Conservation (phyloP, 108 stramenopile genomes). For the Nannochloropsis oceanica region DNA sequence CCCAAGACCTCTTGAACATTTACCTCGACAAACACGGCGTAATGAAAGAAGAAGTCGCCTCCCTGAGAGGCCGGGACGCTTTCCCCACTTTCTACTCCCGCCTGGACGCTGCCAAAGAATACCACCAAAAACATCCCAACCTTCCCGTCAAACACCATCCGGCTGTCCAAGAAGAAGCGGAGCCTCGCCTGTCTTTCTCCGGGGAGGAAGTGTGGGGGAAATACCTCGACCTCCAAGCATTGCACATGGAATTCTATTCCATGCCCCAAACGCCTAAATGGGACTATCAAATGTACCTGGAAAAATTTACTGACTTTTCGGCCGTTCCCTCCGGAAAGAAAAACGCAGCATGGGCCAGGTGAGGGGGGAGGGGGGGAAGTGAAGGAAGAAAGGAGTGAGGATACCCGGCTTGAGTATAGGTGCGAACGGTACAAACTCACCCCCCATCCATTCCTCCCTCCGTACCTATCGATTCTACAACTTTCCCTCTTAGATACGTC, state of each 20-base stretch:
- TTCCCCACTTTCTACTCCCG: constrained; percentile 1
- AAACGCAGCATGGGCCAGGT: background rate
- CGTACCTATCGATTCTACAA: too few relatives aligned
- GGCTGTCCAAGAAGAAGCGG: background rate
- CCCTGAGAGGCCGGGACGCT: background rate
- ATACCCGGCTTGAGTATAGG: too few relatives aligned
- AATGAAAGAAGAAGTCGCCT: background rate
- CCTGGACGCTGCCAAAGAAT: constrained; percentile 1
- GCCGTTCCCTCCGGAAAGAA: background rate
- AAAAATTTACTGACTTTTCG: background rate
- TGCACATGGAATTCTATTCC: background rate
- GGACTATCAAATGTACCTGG: constrained; percentile 24
- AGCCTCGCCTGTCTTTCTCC: background rate
- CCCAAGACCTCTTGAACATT: background rate
- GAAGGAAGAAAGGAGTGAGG: background rate
- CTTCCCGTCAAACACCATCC: background rate
- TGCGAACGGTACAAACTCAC: too few relatives aligned
- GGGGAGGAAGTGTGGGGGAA: constrained; percentile 32
- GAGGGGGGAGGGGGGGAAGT: background rate
- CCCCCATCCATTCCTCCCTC: too few relatives aligned
- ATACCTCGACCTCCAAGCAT: constrained; percentile 21
- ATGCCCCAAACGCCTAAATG: background rate
- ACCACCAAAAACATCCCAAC: background rate
- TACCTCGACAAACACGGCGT: background rate
- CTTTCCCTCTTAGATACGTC: background rate